A percentile compares a stretch with the other conserved stretches of the same genome.
These are phyloP conservation scores for Suillus plorans DNA, from an alignment of 768 basidiomycete genomes.

Conservation along the genomic window DNA sequence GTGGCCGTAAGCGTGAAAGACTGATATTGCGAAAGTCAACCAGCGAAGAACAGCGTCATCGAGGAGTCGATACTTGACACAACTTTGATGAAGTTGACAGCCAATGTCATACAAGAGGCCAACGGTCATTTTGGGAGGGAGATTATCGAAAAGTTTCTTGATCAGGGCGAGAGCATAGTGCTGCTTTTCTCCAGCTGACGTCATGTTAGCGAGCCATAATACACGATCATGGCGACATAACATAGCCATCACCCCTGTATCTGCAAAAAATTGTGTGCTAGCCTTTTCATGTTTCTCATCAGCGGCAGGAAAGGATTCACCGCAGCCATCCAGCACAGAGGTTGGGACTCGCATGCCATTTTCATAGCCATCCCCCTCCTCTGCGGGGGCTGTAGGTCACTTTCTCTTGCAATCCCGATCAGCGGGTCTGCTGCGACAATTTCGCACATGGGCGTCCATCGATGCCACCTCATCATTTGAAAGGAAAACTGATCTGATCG, in stretches of 20 bases:
- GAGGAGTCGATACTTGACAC: constrained; percentile 7
- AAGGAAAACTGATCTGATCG: constrained; percentile 19
- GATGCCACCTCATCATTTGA: constrained; percentile 16
- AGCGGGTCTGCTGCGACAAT: neutral
- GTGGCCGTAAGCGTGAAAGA: constrained; percentile 9
- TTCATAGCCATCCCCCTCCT: constrained; percentile 10
- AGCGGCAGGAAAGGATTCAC: constrained; percentile 24
- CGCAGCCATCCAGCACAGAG: constrained; percentile 33
- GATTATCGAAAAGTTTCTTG: constrained; percentile 7
- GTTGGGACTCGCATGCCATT: constrained; percentile 24
- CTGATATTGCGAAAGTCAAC: constrained; percentile 4
- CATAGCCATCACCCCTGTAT: constrained; percentile 23
- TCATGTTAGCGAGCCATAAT: constrained; percentile 22
- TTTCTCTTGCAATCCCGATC: neutral
- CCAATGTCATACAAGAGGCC: constrained; percentile 26
- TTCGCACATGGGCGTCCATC: constrained; percentile 17
- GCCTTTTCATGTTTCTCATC: constrained; percentile 18
- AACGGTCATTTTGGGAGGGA: constrained; percentile 17
- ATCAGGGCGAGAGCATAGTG: constrained; percentile 14
- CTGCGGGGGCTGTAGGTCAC: neutral
- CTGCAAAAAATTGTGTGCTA: constrained; percentile 15
- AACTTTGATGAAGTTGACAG: constrained; percentile 22
- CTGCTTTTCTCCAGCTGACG: constrained; percentile 14
- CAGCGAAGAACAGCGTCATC: neutral
- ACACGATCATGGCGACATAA: constrained; percentile 22